phyloP scores from a whole-genome alignment of 2,329 filamentous ascomycete genomes.

The Teratosphaeria nubilosa region DNA sequence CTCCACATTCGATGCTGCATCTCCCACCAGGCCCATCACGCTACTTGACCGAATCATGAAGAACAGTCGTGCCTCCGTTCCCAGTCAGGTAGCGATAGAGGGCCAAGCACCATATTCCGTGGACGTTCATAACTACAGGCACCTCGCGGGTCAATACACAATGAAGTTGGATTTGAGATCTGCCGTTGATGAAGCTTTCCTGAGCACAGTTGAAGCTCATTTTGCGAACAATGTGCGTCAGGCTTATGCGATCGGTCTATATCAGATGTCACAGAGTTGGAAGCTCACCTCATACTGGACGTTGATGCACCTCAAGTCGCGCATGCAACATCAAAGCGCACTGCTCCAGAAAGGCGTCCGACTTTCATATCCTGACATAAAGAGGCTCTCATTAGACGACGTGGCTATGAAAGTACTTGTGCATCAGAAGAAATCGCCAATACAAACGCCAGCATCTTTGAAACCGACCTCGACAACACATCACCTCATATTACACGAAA shows the following conservation, averaged over 20 bases:
- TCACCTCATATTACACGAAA: conserved; percentile 27
- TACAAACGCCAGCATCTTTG: conserved; percentile 8
- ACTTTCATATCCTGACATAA: neutral
- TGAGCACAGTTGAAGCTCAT: neutral
- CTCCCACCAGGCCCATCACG: conserved; percentile 6
- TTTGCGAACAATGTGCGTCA: conserved; percentile 38
- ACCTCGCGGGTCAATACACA: conserved; percentile 5
- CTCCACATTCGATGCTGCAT: neutral
- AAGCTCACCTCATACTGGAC: conserved; percentile 41
- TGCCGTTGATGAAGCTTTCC: conserved; percentile 4
- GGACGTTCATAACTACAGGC: conserved; percentile 6
- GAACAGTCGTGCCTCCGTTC: conserved; percentile 18
- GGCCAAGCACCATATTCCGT: conserved; percentile 14
- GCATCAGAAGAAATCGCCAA: conserved; percentile 7
- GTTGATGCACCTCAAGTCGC: conserved; percentile 2
- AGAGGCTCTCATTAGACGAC: neutral
- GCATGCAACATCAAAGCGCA: neutral
- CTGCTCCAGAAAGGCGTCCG: neutral
- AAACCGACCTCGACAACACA: conserved; percentile 14
- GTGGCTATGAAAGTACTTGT: neutral
- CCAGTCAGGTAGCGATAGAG: conserved; percentile 17
- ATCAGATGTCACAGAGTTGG: conserved; percentile 49
- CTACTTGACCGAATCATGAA: conserved; percentile 16
- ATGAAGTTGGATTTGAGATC: neutral
- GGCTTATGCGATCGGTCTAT: conserved; percentile 34